A percentile compares a stretch with the other conserved stretches of the same genome.
Evolutionary conservation across 192 early-diverging fungal species (phyloP).

Genomic region (Lobulomyces angularis): DNA sequence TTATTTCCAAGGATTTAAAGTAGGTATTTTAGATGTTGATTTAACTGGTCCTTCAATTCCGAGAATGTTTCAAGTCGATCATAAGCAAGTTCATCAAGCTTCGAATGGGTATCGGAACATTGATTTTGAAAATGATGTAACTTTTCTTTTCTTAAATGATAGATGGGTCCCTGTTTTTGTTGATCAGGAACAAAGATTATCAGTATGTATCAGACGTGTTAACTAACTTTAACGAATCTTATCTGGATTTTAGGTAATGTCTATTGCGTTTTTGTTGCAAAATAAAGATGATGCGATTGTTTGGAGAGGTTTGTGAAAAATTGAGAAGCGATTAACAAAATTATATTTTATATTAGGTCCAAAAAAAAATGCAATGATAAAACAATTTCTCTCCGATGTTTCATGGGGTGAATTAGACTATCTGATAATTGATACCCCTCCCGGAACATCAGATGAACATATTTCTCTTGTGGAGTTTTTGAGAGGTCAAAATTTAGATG

Average conservation of each 20-base stretch:
- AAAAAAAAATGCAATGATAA: constrained; percentile 58
- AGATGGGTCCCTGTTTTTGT: constrained; percentile 38
- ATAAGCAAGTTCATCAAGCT: constrained; percentile 70
- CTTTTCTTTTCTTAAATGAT: background rate
- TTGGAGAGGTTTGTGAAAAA: constrained; percentile 93
- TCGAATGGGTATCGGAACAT: constrained; percentile 67
- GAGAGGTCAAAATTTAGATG: constrained; percentile 61
- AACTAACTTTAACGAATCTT: too few species aligned
- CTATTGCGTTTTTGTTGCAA: constrained; percentile 83
- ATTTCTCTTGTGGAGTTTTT: constrained; percentile 73
- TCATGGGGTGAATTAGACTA: constrained; percentile 86
- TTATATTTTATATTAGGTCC: too few species aligned
- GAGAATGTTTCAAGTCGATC: constrained; percentile 75
- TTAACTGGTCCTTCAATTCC: constrained; percentile 94
- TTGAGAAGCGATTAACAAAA: too few species aligned
- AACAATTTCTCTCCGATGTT: constrained; percentile 92
- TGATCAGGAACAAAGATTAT: constrained; percentile 15
- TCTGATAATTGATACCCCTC: constrained; percentile 90
- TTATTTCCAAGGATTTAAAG: constrained; percentile 20
- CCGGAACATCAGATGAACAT: constrained; percentile 95
- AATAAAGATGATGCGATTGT: constrained; percentile 83
- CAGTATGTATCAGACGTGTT: constrained; percentile 8
- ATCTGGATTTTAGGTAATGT: constrained; percentile 74
- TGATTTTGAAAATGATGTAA: constrained; percentile 3
- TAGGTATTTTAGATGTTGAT: constrained; percentile 90